A percentile compares a stretch with the other conserved stretches of the same genome.
Evolutionary conservation across 495 filamentous ascomycete genomes (phyloP).

Genomic region (Daldinia vernicosa): DNA sequence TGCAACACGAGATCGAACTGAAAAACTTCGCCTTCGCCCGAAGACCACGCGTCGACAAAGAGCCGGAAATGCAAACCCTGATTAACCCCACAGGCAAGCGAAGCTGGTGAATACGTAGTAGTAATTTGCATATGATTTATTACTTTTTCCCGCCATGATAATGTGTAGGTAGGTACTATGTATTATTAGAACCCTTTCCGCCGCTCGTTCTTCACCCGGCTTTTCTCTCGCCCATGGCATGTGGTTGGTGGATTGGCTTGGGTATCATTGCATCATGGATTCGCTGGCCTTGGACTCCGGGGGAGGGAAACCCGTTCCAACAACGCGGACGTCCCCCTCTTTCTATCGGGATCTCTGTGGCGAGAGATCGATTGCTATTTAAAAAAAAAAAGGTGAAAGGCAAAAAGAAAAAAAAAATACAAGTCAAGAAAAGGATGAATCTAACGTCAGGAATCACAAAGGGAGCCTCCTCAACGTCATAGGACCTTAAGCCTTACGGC

Average conservation of each 20-base stretch:
- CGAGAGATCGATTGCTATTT: not conserved
- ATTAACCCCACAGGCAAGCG: not conserved
- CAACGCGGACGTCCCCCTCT: slow-evolving; percentile 12
- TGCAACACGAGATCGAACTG: slow-evolving; percentile 6
- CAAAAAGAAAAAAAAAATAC: not conserved
- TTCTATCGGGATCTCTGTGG: not conserved
- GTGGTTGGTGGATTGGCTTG: slow-evolving; percentile 27
- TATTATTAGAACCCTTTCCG: not conserved
- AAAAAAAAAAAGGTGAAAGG: not conserved
- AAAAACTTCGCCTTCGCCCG: slow-evolving; percentile 5
- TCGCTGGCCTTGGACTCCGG: slow-evolving; percentile 16
- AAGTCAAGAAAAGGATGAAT: not conserved
- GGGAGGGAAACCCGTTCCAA: slow-evolving; percentile 17
- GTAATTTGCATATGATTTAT: slow-evolving; percentile 4
- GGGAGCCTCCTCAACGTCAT: slow-evolving; percentile 28
- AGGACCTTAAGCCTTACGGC: slow-evolving; percentile 13
- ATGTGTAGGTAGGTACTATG: too few species aligned
- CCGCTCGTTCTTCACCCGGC: slow-evolving; percentile 4
- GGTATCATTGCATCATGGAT: slow-evolving; percentile 44
- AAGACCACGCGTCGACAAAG: slow-evolving; percentile 8
- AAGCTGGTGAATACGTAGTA: not conserved
- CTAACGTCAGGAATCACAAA: slow-evolving; percentile 12
- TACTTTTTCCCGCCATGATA: not conserved
- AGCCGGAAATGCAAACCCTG: not conserved
- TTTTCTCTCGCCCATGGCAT: slow-evolving; percentile 6